Percentiles rank a stretch among this genome's conserved stretches.
Conservation (phyloP, 352 stramenopile genomes). For the Aphanomyces stellatus region DNA sequence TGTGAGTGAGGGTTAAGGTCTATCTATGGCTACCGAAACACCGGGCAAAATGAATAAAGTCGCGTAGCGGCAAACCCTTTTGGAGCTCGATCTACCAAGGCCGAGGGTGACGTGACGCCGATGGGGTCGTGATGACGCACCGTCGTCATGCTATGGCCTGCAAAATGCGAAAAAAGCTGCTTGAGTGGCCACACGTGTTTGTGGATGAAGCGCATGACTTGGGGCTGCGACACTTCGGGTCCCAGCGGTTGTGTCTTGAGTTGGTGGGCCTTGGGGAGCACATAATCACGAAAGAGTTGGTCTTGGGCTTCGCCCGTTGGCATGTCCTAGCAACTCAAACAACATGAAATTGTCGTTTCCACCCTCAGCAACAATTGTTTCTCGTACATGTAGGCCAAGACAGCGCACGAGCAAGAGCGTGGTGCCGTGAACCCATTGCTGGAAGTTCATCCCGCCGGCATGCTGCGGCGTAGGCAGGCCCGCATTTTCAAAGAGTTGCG, state of each 20-base stretch:
- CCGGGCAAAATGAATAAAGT: slow-evolving; percentile 57
- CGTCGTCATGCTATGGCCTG: slow-evolving; percentile 45
- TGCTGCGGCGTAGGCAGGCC: neutral
- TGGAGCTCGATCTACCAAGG: slow-evolving; percentile 36
- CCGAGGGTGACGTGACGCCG: neutral
- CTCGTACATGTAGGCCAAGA: slow-evolving; percentile 24
- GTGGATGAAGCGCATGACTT: slow-evolving; percentile 60
- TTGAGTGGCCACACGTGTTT: slow-evolving; percentile 65
- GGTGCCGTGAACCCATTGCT: slow-evolving; percentile 39
- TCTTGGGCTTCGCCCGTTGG: slow-evolving; percentile 29
- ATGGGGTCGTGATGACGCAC: slow-evolving; percentile 20
- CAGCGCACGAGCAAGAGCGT: slow-evolving; percentile 38
- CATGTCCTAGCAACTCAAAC: no score
- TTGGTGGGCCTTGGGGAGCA: slow-evolving; percentile 41
- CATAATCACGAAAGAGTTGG: slow-evolving; percentile 35
- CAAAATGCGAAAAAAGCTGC: slow-evolving; percentile 71
- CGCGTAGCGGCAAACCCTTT: slow-evolving; percentile 43
- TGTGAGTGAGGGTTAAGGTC: no score
- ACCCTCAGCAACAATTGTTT: neutral
- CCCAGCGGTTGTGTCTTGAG: slow-evolving; percentile 55
- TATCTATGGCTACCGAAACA: no score
- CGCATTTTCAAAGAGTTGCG: neutral
- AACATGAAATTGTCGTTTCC: no score
- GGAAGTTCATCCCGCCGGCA: slow-evolving; percentile 33
- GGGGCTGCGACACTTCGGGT: slow-evolving; percentile 50